Evolutionary conservation across 2,329 filamentous ascomycete genomes (phyloP), one percentile per base, ranked within the genome.

Genomic region (Ophiostoma ips): DNA sequence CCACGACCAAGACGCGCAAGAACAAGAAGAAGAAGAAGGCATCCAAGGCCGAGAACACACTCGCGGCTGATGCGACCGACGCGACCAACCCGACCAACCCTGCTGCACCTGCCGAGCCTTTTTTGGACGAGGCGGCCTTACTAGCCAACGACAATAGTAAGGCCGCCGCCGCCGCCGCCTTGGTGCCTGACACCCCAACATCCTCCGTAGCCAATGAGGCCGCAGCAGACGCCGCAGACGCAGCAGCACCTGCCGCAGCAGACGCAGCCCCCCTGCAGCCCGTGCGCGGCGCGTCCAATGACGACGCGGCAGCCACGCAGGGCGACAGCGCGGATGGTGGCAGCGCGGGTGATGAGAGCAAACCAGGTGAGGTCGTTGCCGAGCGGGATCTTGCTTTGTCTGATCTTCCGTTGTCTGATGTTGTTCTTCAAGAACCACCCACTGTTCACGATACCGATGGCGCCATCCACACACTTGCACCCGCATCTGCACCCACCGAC

Each of bases 111-210:
- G 38, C 38, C n/a, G n/a, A n/a, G n/a, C n/a, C n/a, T n/a, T n/a
- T n/a, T n/a, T 28, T 31, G 35, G 36, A 40, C 31, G 36, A 19
- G 24, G 46, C 35, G 19, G 46, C 24, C 34, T 43, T 43, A 30
- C 40, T 18, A n/a, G n/a, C n/a, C n/a, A n/a, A n/a, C 28, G 40
- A 43, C 40, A 21, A 30, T 43, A 21, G 16, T 31, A 34, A 46
- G 31, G 33, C 31, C 45, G 19, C 31, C 33, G 45, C 31, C 19
- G 12, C 11, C 34, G 16, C 19, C 21, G 2, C 28, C 35, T 48
- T 48, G 46, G 15, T 48, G 46, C 46, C 46, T 35, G 36, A 49
- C 37, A 28, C 18, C 47, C 18, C 37, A 21, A n/a, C n/a, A n/a
- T 28, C 4, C 24, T 38, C 30, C 24, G 37, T 28, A 48, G 36